phyloP scores from a whole-genome alignment of 2,329 filamentous ascomycete species.

The Arthrobotrys megalospora region DNA sequence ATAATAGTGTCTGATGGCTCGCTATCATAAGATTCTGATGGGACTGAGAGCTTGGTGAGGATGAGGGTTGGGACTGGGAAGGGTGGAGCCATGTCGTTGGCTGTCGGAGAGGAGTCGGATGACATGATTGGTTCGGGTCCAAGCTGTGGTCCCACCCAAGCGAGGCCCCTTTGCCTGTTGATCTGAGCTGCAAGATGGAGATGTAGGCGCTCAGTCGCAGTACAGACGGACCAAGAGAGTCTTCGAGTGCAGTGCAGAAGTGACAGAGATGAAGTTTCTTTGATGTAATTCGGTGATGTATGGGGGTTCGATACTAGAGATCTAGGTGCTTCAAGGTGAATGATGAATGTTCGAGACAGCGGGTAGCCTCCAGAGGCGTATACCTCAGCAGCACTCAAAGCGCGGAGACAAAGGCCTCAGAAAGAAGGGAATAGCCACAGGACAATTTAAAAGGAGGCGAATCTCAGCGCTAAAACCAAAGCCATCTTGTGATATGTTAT shows the following conservation, averaged over 20 bases:
- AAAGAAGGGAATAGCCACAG: constrained; percentile 5
- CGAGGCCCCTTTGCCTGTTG: constrained; percentile 25
- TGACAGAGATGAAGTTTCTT: neutral
- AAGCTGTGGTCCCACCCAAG: constrained; percentile 36
- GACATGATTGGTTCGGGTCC: constrained; percentile 53
- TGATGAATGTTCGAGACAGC: constrained; percentile 1
- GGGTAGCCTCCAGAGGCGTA: neutral
- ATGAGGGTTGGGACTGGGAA: constrained; percentile 47
- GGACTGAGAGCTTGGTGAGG: constrained; percentile 57
- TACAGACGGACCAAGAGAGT: constrained; percentile 16
- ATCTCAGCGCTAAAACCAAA: constrained; percentile 2
- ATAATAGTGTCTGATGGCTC: constrained; percentile 53
- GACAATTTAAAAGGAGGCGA: constrained; percentile 23
- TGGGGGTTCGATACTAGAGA: neutral
- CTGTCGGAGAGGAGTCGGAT: constrained; percentile 7
- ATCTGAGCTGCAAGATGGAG: constrained; percentile 38
- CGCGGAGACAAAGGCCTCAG: constrained; percentile 19
- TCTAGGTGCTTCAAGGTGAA: constrained; percentile 23
- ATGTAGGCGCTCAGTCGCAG: constrained; percentile 3
- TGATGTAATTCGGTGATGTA: constrained; percentile 16
- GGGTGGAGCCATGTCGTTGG: constrained; percentile 38
- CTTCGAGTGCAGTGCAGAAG: constrained; percentile 1
- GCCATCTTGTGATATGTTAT: constrained; percentile 10
- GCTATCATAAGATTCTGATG: constrained; percentile 34
- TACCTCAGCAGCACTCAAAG: constrained; percentile 11